Base-by-base conservation (phyloP, 352 stramenopile genomes). In the Blastocystis sp. region DNA sequence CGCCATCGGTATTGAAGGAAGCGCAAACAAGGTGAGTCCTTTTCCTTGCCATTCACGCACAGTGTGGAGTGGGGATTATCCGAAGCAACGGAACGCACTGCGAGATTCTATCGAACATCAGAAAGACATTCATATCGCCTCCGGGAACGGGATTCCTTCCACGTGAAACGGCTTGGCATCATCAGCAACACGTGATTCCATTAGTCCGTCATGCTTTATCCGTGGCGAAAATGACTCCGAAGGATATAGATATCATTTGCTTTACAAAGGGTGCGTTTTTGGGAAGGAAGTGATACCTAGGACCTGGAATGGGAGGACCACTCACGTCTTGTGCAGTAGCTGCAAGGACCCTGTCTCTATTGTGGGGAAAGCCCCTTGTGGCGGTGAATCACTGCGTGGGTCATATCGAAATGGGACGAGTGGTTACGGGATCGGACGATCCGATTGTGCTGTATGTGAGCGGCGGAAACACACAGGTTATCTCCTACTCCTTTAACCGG, bases 341-440 rank as follows among this genome's bases (percentile, higher is more conserved):
- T 69, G 97, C 96, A 41, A 94, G 96, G 21, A 98, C 96, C 85
- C 92, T 98, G 37, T 96, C 95, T 45, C 91, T 98, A 76, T 90
- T 98, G 60, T 98, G 95, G 96, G 94, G 97, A 60, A 94, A 98
- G 81, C 97, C 97, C 24, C 92, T 99, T 41, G 93, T 98, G 10
- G 95, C 94, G 33, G 97, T 99, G 74, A 99, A 99, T 93, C 98
- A 99, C 92, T 99, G 98, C 92, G 96, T 99, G 21, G 98, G 95
- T 35, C 97, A 99, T 91, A 99, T 99, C 92, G 97, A 99, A 94
- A 99, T 99, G 98, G 98, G 97, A 16, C 93, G 98, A 67, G 96
- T 98, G 24, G 96, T 98, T 19, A 98, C 96, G 77, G 94, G 94
- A 21, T 90, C 93, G 3, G n/a, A 90, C 16, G 94, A 99, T 90